Base-by-base conservation (phyloP, 208 protist species). In the Trypanosoma mega region DNA sequence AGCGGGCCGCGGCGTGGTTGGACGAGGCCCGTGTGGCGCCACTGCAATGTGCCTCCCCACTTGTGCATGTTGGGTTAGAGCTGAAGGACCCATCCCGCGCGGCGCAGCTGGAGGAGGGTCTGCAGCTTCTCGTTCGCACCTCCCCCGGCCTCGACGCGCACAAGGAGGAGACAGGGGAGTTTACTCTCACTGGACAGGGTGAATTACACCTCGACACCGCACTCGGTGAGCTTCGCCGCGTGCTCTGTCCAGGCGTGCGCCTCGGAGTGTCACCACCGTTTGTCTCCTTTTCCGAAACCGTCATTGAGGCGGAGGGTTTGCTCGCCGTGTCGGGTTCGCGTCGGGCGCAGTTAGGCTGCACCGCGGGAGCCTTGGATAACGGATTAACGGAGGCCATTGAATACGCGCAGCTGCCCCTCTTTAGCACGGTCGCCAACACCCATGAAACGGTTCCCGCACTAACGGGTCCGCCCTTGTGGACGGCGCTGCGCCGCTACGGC, bases 161-260 rank as follows among this genome's bases (percentile, higher is more conserved):
- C 62, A 96, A 97, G 3, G 98, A 99, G 70, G 98, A 99, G 63
- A 98, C 85, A 0, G 98, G 98, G 21, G 98, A 99, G 80, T 98
- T 98, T 69, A 93, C 97, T 2, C 68, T 99, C 16, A 71, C 95
- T 2, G 99, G 98, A 9, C 97, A 97, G 14, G 99, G 98, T 5
- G 99, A 99, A 80, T 65, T 99, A n/a, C 99, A 99, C 68, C 75
- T 99, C 2, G 98, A 99, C 76, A 98, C 92, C 30, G 90, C 97
- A 1, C 69, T 99, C 66, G 93, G 99, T 56, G 98, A 99, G 69
- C 72, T 99, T 12, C 82, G 98, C 16, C 69, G 70, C 31, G 72
- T 50, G 4, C 74, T 90, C 29, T 94, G 88, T 73, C 68, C 74
- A 45, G 53, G 61, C 14, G 71, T 78, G 1, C 64, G 63, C n/a